phyloP scores from a whole-genome alignment of 495 filamentous ascomycete genomes.

The Thermothielavioides terrestris region DNA sequence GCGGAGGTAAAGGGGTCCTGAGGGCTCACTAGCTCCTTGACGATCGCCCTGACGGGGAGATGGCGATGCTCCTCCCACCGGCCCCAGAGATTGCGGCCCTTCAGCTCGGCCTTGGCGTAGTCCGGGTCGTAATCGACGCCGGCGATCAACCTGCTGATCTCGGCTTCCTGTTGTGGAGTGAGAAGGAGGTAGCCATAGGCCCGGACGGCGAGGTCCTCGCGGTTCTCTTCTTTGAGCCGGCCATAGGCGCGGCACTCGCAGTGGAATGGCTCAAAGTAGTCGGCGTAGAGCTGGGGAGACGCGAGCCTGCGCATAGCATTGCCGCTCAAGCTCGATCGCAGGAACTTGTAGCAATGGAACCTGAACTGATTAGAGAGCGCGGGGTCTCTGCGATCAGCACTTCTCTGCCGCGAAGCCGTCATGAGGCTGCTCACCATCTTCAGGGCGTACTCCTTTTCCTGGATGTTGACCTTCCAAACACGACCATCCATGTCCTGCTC shows the following conservation, averaged over 20 bases:
- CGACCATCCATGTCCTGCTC: neutral
- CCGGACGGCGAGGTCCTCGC: slow-evolving; percentile 9
- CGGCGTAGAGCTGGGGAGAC: slow-evolving; percentile 1
- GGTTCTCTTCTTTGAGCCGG: slow-evolving; percentile 7
- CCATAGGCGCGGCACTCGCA: slow-evolving; percentile 16
- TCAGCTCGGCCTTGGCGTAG: neutral
- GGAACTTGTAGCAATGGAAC: too few species aligned
- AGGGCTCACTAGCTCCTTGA: slow-evolving; percentile 5
- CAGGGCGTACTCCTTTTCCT: slow-evolving; percentile 2
- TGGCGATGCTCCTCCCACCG: neutral
- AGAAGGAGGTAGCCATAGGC: slow-evolving; percentile 13
- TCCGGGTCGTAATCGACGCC: neutral
- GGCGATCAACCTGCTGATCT: neutral
- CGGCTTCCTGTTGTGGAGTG: slow-evolving; percentile 4
- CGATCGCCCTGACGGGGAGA: slow-evolving; percentile 6
- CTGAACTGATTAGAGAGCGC: too few species aligned
- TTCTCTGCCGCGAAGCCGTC: neutral
- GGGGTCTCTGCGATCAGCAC: neutral
- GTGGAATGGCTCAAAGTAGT: slow-evolving; percentile 10
- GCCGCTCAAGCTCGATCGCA: too few species aligned
- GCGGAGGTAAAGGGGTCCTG: neutral
- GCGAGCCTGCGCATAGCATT: too few species aligned
- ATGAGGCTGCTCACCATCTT: neutral
- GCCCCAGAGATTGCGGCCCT: neutral
- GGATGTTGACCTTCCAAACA: slow-evolving; percentile 11